These are phyloP conservation scores for Microascus cirrosus DNA, from an alignment of 2,329 filamentous ascomycete genomes.

Conservation along the genomic window DNA sequence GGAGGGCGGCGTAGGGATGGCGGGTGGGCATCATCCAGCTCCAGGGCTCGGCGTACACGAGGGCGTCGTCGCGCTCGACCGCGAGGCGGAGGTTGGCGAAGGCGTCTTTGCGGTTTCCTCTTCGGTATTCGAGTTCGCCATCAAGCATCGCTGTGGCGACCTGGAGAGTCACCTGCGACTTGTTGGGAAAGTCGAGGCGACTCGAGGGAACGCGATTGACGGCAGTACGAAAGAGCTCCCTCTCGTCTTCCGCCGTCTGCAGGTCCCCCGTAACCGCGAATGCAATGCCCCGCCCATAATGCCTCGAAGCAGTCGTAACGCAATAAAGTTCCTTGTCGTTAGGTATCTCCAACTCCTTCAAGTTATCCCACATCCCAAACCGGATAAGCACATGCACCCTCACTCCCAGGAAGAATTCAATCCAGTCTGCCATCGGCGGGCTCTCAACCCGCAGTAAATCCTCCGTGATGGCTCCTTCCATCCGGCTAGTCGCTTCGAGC, in stretches of 20 bases:
- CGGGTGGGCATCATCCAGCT: conserved; percentile 68
- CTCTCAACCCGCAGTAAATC: conserved; percentile 50
- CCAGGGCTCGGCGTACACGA: conserved; percentile 67
- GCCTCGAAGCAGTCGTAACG: conserved; percentile 54
- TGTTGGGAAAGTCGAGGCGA: conserved; percentile 37
- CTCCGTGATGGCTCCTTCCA: conserved; percentile 54
- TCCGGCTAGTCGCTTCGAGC: conserved; percentile 43
- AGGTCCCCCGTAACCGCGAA: conserved; percentile 46
- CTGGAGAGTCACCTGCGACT: conserved; percentile 41
- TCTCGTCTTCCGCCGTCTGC: conserved; percentile 38
- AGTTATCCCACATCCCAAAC: conserved; percentile 61
- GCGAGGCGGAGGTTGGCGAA: conserved; percentile 48
- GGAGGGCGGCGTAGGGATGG: conserved; percentile 58
- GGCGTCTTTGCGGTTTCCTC: conserved; percentile 43
- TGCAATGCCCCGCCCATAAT: conserved; percentile 60
- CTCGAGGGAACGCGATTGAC: conserved; percentile 39
- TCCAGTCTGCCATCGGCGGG: conserved; percentile 69
- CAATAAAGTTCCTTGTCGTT: conserved; percentile 51
- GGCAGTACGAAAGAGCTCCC: conserved; percentile 37
- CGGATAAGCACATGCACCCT: conserved; percentile 60
- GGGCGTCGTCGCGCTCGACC: conserved; percentile 46
- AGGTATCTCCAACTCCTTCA: conserved; percentile 46
- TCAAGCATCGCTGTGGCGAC: conserved; percentile 59
- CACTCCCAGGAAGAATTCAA: conserved; percentile 60
- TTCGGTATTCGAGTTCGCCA: conserved; percentile 63